Conservation (phyloP, 805 yeast species). For the Pichia californica region DNA sequence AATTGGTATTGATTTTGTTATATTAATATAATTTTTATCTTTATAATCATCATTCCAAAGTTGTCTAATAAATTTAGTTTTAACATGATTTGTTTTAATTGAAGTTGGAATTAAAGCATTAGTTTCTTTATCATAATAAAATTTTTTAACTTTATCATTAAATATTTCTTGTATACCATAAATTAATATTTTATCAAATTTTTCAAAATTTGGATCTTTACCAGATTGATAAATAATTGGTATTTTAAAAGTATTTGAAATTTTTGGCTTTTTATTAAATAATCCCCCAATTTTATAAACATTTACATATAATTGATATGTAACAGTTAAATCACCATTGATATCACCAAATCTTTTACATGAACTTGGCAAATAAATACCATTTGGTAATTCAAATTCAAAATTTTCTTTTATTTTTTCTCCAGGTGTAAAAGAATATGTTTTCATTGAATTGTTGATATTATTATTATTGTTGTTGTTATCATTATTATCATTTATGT, state of each 20-base stretch:
- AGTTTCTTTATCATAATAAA: conserved; percentile 2
- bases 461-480: neutral
- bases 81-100: neutral
- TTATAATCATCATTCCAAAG: conserved; percentile 6
- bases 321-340: conserved; percentile 1
- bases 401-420: conserved; percentile 1
- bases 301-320: conserved; percentile 4
- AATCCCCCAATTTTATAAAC: conserved; percentile 5
- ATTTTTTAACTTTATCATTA: conserved; percentile 5
- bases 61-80: conserved; percentile 3
- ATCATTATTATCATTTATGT: neutral
- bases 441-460: no score
- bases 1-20: conserved; percentile 5
- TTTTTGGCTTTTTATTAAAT: neutral
- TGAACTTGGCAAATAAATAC: conserved; percentile 8
- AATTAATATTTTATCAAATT: neutral
- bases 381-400: conserved; percentile 6
- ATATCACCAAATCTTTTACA: conserved; percentile 2
- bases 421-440: neutral
- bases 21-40: neutral
- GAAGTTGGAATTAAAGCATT: conserved; percentile 6
- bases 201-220: neutral
- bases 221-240: conserved; percentile 9
- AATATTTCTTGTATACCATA: conserved; percentile 1
- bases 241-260: neutral